These are phyloP conservation scores for Lachnellula hyalina DNA, from an alignment of 2,329 filamentous ascomycete genomes.

Conservation along the genomic window DNA sequence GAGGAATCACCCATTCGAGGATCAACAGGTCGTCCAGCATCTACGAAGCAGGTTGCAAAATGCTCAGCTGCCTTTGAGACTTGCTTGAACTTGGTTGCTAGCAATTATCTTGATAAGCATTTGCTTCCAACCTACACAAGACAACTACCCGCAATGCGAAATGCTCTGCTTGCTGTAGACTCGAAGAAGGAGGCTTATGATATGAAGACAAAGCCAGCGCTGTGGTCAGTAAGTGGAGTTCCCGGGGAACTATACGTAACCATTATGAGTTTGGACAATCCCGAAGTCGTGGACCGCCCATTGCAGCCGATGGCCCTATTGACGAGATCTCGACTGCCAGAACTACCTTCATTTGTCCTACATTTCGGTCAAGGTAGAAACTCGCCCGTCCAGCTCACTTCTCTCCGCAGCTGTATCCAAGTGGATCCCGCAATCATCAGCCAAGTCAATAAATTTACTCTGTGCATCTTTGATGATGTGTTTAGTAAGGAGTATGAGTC, in stretches of 20 bases:
- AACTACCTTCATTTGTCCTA: conserved; percentile 62
- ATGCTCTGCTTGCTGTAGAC: conserved; percentile 76
- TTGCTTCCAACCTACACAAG: conserved; percentile 70
- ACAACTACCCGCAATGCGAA: conserved; percentile 74
- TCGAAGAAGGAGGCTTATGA: conserved; percentile 70
- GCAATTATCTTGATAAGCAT: conserved; percentile 64
- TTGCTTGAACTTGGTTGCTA: conserved; percentile 63
- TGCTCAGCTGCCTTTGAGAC: conserved; percentile 84
- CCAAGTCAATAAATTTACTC: conserved; percentile 64
- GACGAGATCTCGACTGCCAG: conserved; percentile 60
- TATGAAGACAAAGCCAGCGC: conserved; percentile 72
- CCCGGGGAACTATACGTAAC: conserved; percentile 56
- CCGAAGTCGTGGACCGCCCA: conserved; percentile 49
- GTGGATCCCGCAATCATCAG: conserved; percentile 42
- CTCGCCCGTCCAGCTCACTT: conserved; percentile 50
- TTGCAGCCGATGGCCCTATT: conserved; percentile 66
- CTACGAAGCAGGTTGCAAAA: conserved; percentile 73
- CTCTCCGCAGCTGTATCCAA: conserved; percentile 40
- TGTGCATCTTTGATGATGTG: conserved; percentile 72
- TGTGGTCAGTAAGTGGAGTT: conserved; percentile 55
- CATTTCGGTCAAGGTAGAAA: conserved; percentile 62
- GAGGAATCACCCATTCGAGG: conserved; percentile 65
- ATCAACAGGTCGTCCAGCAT: conserved; percentile 55
- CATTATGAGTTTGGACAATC: conserved; percentile 52
- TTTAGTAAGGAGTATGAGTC: conserved; percentile 83